Evolutionary conservation across 2,329 filamentous ascomycete species (phyloP), one percentile per base, ranked within the genome.

Genomic region (Talaromyces sp.): DNA sequence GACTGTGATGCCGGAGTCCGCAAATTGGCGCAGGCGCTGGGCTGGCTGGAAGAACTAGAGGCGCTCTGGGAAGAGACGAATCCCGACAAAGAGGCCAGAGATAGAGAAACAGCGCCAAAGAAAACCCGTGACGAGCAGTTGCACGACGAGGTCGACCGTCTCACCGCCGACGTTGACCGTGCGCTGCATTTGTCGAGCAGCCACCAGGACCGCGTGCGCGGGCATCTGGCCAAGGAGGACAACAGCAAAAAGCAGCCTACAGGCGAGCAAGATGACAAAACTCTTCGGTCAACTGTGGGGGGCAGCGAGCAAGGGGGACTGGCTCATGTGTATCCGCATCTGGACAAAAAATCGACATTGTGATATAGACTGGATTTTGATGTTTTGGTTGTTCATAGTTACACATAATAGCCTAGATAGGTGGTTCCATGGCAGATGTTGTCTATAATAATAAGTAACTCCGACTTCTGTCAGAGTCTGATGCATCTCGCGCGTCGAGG

Each of bases 41-140:
- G 92, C 0, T 99, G 95, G 95, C 75, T 84, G 9, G 86, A 91
- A 1, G 93, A 98, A 71, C 80, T 99, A 17, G 91, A 97, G 71
- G 75, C 72, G 3, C 68, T 91, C 58, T 98, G 92, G 92, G 81
- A 85, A 25, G 76, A 78, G 53, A 83, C 88, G 0, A 88, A 90
- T 8, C 85, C 89, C 4, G 78, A 87, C 27, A 78, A 84, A 64
- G 81, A 86, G 68, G 82, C 83, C 5, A 25, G 79, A 78, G 67
- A 81, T 66, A 69, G 68, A 55, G 68, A 72, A 59, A 69, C 71
- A 61, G 68, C 71, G 22, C 72, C 76, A 58, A 65, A 72, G 58
- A 78, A 75, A 68, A 80, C 75, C 9, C 80, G 78, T 52, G 85
- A 88, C 65, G 84, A 88, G 70, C 68, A 71, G 51, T 71, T 88